Base-by-base conservation (phyloP, 768 basidiomycete genomes). In the Podaxis rugospora region DNA sequence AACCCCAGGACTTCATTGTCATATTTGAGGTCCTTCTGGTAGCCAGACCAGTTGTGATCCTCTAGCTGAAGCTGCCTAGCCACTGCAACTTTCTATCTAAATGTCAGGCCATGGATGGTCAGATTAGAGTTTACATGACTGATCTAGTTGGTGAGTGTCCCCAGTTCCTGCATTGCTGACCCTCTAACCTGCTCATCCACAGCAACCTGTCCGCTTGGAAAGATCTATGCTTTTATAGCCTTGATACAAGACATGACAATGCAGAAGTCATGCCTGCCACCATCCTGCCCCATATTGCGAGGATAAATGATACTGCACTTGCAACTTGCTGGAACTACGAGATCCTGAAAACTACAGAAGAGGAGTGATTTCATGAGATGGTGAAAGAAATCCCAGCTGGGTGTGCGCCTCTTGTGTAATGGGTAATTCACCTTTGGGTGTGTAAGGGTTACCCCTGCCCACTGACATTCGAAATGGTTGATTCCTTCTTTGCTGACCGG, bases 21-120 rank as follows among this genome's bases (percentile, higher is more conserved):
- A 52, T 69, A 2, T 64, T 68, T 18, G 64, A 68, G 42, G 53
- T 70, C 35, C 50, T 54, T 13, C 50, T 46, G 39, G 57, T 47
- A 2, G 52, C 55, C 32, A 36, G 52, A n/a, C 70, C 71, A 14
- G 71, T 74, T n/a, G 65, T 74, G 14, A 57, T 75, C n/a, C 21
- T 75, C 32, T 57, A 72, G 23, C 16, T 74, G 36, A 68, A 66
- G 37, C 3, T 61, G 6, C 35, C 62, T 61, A 1, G 40, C 51
- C 11, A 42, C 53, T 73, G 5, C 28, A 14, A 21, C 1, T 60
- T 54, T 18, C 37, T 11, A 1, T 70, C 73, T 37, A 64, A 53
- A 25, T 66, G 73, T 6, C 57, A 66, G 50, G 57, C 61, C 0
- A 71, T 67, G 3, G 71, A 71, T 61, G 18, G 35, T 10, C 67